Evolutionary conservation across 1,284 basidiomycete genomes (phyloP), one percentile per base, ranked within the genome.

Genomic region (Neonothopanus nambi): DNA sequence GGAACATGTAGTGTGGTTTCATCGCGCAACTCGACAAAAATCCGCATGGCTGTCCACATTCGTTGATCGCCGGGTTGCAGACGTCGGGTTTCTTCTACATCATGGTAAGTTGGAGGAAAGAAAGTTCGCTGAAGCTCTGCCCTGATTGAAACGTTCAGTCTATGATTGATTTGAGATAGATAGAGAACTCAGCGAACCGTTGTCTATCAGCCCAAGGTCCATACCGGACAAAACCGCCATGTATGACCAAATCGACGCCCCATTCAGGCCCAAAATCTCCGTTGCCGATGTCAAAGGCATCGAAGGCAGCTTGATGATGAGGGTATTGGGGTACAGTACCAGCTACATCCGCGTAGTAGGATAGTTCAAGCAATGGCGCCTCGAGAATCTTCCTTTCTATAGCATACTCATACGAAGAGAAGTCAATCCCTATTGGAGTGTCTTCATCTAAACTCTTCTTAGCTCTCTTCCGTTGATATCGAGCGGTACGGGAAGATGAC

Each of bases 201-300:
- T 95, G 94, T 24, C 93, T 79, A 70, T 98, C 95, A 18, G 93
- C 86, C 95, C 95, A 98, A 3, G 95, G 95, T 0, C 95, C 95
- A 65, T 97, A 97, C 30, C 84, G 82, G 39, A 96, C 61, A 26
- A 77, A 70, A 0, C 91, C 94, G 15, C 85, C 85, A 56, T 83
- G 77, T 9, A 96, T 73, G 17, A 85, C 79, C n/a, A 97, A 60
- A 62, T 97, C 91, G 28, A 96, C 73, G 3, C 93, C 93, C 88
- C 93, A 97, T 64, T 97, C 92, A 11, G 95, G 95, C n/a, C 89
- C 78, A 17, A 86, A 67, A 62, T 91, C 93, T 1, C 91, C 87
- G 63, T 96, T 96, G 1, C 91, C 93, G 46, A 94, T 78, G 60
- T 93, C 87, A 61, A 82, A 77, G 9, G 78, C 68, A 48, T 81